phyloP scores from a whole-genome alignment of 148 eudicot species.

The Chenopodium suecicum region DNA sequence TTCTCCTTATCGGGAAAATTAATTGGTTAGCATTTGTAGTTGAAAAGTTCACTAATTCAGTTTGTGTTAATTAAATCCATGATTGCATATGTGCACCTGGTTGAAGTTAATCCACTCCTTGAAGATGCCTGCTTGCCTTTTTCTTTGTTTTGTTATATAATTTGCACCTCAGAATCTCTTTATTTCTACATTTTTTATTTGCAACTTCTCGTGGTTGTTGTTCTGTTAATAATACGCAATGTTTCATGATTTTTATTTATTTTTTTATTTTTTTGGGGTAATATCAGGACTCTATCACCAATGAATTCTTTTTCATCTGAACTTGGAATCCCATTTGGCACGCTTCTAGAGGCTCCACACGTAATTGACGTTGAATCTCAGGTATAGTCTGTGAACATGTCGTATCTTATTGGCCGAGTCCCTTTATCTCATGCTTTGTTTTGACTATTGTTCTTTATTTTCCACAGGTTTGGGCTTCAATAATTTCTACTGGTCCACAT shows the following conservation, averaged over 20 bases:
- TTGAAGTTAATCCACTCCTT: too few relatives aligned
- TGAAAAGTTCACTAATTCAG: background rate
- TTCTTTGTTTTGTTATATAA: background rate
- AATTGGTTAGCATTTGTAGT: background rate
- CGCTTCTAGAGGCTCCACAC: slow-evolving; percentile 89
- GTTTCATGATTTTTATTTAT: background rate
- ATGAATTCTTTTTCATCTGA: slow-evolving; percentile 91
- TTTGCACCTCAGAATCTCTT: background rate
- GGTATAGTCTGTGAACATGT: slow-evolving; percentile 36
- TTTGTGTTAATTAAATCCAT: background rate
- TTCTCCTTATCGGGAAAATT: background rate
- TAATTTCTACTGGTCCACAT: slow-evolving; percentile 68
- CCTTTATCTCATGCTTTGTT: slow-evolving; percentile 8
- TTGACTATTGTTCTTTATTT: background rate
- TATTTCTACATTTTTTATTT: background rate
- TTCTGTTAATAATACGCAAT: background rate
- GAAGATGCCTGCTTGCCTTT: background rate
- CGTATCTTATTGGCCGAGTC: background rate
- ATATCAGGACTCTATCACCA: slow-evolving; percentile 84
- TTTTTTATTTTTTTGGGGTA: background rate
- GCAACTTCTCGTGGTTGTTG: background rate
- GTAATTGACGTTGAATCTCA: slow-evolving; percentile 85
- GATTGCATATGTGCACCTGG: too few relatives aligned
- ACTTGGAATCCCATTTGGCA: slow-evolving; percentile 86
- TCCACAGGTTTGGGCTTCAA: slow-evolving; percentile 77